These are phyloP conservation scores for Pterocarpus santalinus DNA, from an alignment of 306 rosid species.

Conservation along the genomic window DNA sequence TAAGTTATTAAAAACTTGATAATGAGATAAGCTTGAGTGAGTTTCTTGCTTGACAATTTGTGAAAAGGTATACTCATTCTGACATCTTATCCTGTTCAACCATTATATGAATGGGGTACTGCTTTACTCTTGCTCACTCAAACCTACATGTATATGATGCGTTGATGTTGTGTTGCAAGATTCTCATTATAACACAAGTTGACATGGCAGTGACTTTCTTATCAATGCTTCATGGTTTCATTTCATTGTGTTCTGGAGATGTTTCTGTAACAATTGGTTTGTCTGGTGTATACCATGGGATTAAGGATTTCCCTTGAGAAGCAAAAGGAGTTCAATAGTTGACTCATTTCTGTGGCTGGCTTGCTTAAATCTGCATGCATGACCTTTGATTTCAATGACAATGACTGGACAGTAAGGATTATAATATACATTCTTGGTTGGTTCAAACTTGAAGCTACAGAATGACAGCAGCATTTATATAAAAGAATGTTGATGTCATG, in stretches of 20 bases:
- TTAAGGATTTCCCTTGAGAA: background rate
- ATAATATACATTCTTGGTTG: slow-evolving; percentile 2
- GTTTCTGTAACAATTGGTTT: background rate
- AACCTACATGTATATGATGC: background rate
- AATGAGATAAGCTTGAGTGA: slow-evolving; percentile 8
- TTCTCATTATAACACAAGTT: background rate
- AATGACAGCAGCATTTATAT: background rate
- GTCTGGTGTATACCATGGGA: slow-evolving; percentile 9
- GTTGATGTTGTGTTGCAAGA: background rate
- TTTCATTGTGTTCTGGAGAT: background rate
- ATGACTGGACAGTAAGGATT: background rate
- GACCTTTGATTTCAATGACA: slow-evolving; percentile 20
- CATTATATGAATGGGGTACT: slow-evolving; percentile 14
- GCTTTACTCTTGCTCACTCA: background rate
- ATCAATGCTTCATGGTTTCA: slow-evolving; percentile 12
- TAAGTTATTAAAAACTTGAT: background rate
- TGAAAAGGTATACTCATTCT: background rate
- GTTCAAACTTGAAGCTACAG: slow-evolving; percentile 18
- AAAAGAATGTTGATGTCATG: background rate
- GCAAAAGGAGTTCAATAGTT: background rate
- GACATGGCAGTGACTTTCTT: background rate
- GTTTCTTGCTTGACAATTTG: background rate
- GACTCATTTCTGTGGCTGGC: background rate
- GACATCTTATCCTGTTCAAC: background rate
- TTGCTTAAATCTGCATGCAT: background rate